Percentiles rank a stretch among this genome's conserved stretches.
phyloP scores from a whole-genome alignment of 192 early-diverging fungal species.

The Phycomyces nitens region DNA sequence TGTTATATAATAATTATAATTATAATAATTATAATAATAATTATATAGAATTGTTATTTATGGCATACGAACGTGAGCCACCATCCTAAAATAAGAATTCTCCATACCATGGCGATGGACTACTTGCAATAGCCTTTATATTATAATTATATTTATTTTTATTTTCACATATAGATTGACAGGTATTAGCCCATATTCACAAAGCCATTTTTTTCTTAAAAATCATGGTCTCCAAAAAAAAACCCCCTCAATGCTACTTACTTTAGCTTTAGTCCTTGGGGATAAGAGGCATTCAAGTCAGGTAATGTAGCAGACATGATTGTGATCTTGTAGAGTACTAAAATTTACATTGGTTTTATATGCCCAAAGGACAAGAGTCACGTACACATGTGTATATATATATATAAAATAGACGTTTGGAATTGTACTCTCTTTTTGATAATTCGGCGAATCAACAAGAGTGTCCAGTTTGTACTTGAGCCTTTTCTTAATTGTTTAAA shows the following conservation, averaged over 20 bases:
- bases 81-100: not conserved
- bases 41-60: not conserved
- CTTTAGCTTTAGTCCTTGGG: slow-evolving; percentile 26
- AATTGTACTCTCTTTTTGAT: too few species aligned
- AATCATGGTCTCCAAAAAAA: too few species aligned
- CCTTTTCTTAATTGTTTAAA: too few species aligned
- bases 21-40: not conserved
- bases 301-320: slow-evolving; percentile 29
- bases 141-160: not conserved
- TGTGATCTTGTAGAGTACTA: not conserved
- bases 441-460: too few species aligned
- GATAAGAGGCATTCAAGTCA: slow-evolving; percentile 21
- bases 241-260: slow-evolving; percentile 16
- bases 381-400: too few species aligned
- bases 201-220: too few species aligned
- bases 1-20: not conserved
- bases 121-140: slow-evolving; percentile 32
- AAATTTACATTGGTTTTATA: not conserved
- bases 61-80: not conserved
- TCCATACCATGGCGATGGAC: slow-evolving; percentile 42
- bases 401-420: too few species aligned
- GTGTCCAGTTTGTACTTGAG: too few species aligned
- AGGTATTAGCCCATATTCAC: too few species aligned
- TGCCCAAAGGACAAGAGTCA: too few species aligned
- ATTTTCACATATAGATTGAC: not conserved